Conservation (phyloP, 371 early-diverging fungal genomes). For the Rhizopus arrhizus region DNA sequence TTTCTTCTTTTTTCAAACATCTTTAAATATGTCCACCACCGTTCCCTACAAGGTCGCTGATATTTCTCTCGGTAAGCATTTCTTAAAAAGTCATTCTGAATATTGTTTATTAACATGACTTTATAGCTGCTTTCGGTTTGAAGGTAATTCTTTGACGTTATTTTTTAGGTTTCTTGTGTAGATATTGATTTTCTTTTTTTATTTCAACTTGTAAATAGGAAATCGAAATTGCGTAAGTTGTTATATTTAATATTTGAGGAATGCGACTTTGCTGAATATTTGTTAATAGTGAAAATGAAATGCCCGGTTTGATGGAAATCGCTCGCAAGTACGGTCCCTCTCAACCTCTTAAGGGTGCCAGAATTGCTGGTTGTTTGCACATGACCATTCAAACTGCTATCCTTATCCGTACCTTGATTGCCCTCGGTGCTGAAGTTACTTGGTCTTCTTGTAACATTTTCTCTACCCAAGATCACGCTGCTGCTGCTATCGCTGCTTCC, state of each 20-base stretch:
- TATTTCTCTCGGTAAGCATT: constrained; percentile 87
- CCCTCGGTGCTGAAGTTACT: constrained; percentile 96
- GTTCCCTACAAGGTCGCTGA: constrained; percentile 71
- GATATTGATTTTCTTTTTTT: neutral
- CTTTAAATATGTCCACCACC: constrained; percentile 23
- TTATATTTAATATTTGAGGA: neutral
- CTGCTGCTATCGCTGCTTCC: constrained; percentile 84
- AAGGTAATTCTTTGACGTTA: constrained; percentile 17
- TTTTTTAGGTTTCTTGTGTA: too few species aligned
- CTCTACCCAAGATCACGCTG: constrained; percentile 98
- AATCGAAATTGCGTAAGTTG: constrained; percentile 51
- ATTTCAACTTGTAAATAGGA: constrained; percentile 26
- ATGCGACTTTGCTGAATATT: too few species aligned
- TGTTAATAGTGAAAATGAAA: constrained; percentile 95
- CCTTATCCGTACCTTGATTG: constrained; percentile 95
- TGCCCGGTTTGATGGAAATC: constrained; percentile 97
- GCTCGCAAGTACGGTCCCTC: constrained; percentile 89
- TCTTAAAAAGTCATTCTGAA: neutral
- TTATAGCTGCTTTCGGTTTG: constrained; percentile 52
- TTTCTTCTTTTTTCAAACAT: neutral
- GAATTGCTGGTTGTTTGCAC: constrained; percentile 98
- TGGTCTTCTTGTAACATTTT: constrained; percentile 99
- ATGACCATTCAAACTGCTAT: constrained; percentile 99
- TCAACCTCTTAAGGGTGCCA: constrained; percentile 95
- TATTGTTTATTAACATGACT: neutral